Evolutionary conservation across 768 basidiomycete genomes (phyloP).

Genomic region (Hysterangium stoloniferum): DNA sequence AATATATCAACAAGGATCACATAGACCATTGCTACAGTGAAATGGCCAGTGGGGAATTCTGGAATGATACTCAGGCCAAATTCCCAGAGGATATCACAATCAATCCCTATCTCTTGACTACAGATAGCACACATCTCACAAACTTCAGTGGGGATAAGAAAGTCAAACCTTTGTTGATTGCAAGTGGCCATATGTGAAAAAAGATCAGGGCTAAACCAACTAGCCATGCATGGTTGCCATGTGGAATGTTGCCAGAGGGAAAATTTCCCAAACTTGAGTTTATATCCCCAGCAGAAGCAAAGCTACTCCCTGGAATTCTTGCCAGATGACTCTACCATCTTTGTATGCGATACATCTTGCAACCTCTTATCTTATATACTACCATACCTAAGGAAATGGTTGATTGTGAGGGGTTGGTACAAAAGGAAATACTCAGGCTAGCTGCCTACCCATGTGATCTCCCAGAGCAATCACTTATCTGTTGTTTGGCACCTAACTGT

Average conservation of each 20-base stretch:
- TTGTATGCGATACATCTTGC: not conserved
- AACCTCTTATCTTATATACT: not conserved
- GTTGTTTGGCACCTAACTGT: not conserved
- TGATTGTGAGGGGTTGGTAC: conserved; percentile 2
- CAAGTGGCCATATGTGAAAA: not conserved
- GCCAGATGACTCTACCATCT: not conserved
- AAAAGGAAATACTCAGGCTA: not conserved
- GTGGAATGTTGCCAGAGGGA: not conserved
- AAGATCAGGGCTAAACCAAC: not conserved
- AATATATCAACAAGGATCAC: conserved; percentile 6
- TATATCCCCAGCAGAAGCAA: not conserved
- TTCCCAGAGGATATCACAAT: conserved; percentile 4
- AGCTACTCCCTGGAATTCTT: not conserved
- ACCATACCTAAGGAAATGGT: not conserved
- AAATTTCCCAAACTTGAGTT: conserved; percentile 3
- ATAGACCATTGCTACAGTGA: not conserved
- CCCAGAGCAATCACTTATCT: conserved; percentile 2
- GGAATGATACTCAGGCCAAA: not conserved
- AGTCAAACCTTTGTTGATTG: not conserved
- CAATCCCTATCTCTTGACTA: not conserved
- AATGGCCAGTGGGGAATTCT: not conserved
- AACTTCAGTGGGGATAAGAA: conserved; percentile 5
- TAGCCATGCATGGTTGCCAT: not conserved
- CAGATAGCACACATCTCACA: not conserved
- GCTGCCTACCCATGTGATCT: not conserved